phyloP scores from a whole-genome alignment of 306 rosid genomes.

The Heteromeles arbutifolia region DNA sequence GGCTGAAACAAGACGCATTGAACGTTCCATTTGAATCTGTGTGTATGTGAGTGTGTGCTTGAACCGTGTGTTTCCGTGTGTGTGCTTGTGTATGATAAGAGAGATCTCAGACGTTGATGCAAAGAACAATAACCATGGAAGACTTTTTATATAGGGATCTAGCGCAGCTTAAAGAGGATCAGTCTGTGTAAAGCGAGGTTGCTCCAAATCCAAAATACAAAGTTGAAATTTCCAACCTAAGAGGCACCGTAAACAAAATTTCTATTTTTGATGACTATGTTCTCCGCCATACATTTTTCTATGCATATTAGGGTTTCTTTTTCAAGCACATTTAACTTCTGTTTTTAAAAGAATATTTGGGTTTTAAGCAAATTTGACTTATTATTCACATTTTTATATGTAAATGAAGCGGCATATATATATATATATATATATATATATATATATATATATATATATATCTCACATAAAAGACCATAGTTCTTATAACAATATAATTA shows the following conservation, averaged over 20 bases:
- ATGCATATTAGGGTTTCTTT: too few relatives aligned
- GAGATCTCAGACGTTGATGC: not conserved
- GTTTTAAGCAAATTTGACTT: too few relatives aligned
- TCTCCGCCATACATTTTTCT: too few relatives aligned
- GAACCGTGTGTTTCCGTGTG: too few relatives aligned
- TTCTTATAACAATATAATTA: too few relatives aligned
- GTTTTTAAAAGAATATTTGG: too few relatives aligned
- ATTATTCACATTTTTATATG: too few relatives aligned
- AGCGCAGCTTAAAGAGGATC: not conserved
- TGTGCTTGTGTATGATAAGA: not conserved
- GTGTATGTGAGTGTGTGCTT: not conserved
- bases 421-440: too few relatives aligned
- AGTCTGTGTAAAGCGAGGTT: not conserved
- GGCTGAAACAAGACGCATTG: conserved; percentile 22
- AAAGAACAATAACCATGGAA: not conserved
- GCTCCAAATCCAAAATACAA: not conserved
- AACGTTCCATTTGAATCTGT: conserved; percentile 23
- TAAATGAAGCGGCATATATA: too few relatives aligned
- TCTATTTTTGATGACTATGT: not conserved
- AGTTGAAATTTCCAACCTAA: not conserved
- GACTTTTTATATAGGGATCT: not conserved
- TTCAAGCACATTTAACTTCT: too few relatives aligned
- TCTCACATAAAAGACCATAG: too few relatives aligned
- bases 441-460: too few relatives aligned
- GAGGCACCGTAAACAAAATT: not conserved